Evolutionary conservation across 2,329 filamentous ascomycete genomes (phyloP), one percentile per base, ranked within the genome.

Genomic region (Blastomyces percursus): DNA sequence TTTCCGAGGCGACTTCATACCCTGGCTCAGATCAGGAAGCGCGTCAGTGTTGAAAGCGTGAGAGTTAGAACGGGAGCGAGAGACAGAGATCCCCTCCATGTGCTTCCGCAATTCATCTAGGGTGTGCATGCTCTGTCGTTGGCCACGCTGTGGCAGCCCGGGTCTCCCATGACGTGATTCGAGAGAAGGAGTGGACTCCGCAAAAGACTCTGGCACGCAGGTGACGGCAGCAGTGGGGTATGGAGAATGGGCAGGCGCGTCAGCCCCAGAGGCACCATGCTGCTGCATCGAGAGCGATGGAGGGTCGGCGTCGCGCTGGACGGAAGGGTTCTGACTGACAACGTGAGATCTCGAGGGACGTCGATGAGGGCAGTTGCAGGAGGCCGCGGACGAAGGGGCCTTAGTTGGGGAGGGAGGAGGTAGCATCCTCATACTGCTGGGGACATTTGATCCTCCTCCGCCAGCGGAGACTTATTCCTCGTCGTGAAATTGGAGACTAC

Each of bases 21-120:
- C 54, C 19, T 44, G 44, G 44, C 27, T 24, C 42, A 32, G 55
- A 58, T n/a, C n/a, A 6, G 51, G 51, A 62, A 12, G 51, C 62
- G 21, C 52, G 52, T 56, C 58, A 2, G 62, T 35, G 55, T 54
- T 59, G 40, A 52, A 54, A 32, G 46, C n/a, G 44, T 61, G 54
- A 40, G 59, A 46, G 30, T 40, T 32, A 14, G 63, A 62, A 50
- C 69, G 65, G 27, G 65, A 65, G 50, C 73, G 70, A 61, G 74
- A 73, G 42, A 72, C 70, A 38, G 77, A 69, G 50, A 75, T 67
- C 62, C 77, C 75, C 64, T 77, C 75, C 75, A 78, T 77, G 68
- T 74, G 72, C 65, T 72, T 72, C 62, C 73, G 73, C 54, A 78
- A 62, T 62, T 77, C 74, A 46, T 75, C 74, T 11, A 78, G 67